Conservation (phyloP, 371 early-diverging fungal genomes). For the Paraphysoderma sedebokerense region DNA sequence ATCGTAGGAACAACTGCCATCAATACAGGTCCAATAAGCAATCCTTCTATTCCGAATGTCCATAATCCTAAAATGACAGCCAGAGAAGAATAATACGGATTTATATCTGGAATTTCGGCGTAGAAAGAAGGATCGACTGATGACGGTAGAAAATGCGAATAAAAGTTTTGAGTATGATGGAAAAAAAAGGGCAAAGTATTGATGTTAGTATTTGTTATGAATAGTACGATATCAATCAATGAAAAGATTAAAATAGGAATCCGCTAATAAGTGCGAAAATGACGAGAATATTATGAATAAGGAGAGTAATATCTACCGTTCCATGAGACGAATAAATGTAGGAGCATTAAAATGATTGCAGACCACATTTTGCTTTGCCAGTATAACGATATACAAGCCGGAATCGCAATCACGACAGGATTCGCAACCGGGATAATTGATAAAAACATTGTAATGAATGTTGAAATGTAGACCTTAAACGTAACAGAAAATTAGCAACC, state of each 20-base stretch:
- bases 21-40: conserved; percentile 1
- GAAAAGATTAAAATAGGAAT: neutral
- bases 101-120: conserved; percentile 3
- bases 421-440: neutral
- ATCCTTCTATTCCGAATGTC: conserved; percentile 4
- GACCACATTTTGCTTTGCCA: neutral
- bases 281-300: no score
- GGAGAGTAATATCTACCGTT: no score
- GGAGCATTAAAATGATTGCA: neutral
- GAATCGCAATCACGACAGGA: conserved; percentile 2
- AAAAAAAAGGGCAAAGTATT: no score
- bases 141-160: no score
- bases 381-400: neutral
- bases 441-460: neutral
- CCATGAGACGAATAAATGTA: neutral
- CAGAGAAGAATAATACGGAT: conserved; percentile 1
- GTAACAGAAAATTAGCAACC: neutral
- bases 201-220: neutral
- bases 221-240: neutral
- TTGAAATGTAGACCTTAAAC: neutral
- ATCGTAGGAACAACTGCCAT: conserved; percentile 2
- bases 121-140: conserved; percentile 3
- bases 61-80: conserved; percentile 1
- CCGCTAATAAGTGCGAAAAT: no score
- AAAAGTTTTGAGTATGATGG: no score